Conservation (phyloP, 306 rosid genomes). For the Gillenia trifoliata region DNA sequence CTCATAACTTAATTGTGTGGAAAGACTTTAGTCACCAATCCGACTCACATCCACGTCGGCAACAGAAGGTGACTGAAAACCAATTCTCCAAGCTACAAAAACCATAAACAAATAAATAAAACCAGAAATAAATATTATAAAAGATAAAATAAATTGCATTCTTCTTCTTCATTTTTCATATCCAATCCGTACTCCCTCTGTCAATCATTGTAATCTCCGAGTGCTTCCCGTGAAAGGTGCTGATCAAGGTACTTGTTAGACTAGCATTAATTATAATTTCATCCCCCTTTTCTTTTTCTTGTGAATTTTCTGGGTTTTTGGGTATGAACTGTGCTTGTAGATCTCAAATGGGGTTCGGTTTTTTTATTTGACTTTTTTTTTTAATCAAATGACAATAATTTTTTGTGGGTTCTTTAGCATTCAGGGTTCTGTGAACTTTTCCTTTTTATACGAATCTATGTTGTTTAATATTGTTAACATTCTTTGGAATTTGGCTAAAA, state of each 20-base stretch:
- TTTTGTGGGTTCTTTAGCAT: not conserved
- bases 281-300: not conserved
- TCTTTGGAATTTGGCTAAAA: not conserved
- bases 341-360: constrained; percentile 18
- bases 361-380: not conserved
- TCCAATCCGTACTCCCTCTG: not conserved
- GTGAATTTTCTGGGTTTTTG: not conserved
- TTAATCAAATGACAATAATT: not conserved
- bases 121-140: not conserved
- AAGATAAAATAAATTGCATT: too few species aligned
- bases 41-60: constrained; percentile 10
- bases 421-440: not conserved
- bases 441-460: not conserved
- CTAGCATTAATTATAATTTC: not conserved
- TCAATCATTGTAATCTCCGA: not conserved
- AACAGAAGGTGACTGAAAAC: not conserved
- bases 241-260: not conserved
- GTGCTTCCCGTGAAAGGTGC: not conserved
- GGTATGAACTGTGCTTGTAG: not conserved
- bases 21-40: not conserved
- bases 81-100: not conserved
- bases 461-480: not conserved
- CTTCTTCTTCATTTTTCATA: not conserved
- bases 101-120: not conserved
- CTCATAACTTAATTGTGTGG: not conserved